phyloP scores from a whole-genome alignment of 2,329 filamentous ascomycete genomes.

The Colletotrichum sp. region DNA sequence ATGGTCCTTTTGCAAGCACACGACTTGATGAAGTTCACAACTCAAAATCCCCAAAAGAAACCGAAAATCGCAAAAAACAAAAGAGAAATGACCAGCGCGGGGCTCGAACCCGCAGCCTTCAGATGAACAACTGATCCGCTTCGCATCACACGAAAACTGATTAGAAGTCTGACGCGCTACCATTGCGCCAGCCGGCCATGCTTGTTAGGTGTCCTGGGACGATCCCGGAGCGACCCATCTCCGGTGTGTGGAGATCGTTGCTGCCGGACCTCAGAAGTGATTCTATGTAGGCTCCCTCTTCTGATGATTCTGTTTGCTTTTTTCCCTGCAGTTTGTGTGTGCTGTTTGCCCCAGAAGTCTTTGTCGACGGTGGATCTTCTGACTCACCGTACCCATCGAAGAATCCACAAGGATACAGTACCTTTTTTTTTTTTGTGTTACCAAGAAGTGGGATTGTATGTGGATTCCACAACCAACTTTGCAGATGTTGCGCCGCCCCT shows the following conservation, averaged over 20 bases:
- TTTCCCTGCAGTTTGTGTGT: not conserved
- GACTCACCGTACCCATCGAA: conserved; percentile 2
- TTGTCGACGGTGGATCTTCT: not conserved
- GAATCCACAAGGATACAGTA: not conserved
- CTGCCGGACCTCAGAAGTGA: not conserved
- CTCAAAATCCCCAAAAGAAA: too few species aligned
- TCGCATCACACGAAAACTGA: accelerated
- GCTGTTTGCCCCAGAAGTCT: not conserved
- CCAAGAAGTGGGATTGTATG: not conserved
- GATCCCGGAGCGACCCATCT: not conserved
- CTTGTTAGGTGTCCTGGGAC: too few species aligned
- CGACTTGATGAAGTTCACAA: too few species aligned
- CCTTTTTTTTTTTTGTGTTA: not conserved
- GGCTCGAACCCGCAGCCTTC: conserved; percentile 19
- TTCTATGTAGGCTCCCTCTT: not conserved
- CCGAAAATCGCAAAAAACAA: not conserved
- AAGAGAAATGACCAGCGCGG: conserved; percentile 9
- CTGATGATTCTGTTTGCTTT: not conserved
- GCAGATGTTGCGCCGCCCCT: not conserved
- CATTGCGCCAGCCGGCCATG: conserved; percentile 19
- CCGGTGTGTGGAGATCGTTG: not conserved
- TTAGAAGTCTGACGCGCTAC: conserved; percentile 21
- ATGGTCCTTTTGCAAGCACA: too few species aligned
- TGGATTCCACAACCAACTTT: not conserved
- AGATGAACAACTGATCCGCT: not conserved